phyloP scores from a whole-genome alignment of 495 filamentous ascomycete genomes.

The Xanthoparmelia taractica region DNA sequence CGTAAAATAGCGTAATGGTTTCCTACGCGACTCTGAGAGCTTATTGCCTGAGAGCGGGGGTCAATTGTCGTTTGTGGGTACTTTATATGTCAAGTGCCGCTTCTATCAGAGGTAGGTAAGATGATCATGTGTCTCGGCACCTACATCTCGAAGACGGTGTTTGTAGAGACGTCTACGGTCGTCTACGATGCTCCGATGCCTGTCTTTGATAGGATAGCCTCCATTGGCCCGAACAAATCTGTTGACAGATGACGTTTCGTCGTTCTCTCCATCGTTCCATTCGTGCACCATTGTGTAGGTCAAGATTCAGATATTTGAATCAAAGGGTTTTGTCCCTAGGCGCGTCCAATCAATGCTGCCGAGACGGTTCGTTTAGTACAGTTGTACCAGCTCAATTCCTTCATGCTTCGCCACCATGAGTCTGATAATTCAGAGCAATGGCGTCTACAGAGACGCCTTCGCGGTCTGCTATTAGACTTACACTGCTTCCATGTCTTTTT shows the following conservation, averaged over 20 bases:
- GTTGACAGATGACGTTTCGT: background rate
- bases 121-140: background rate
- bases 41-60: background rate
- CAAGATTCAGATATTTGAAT: too few relatives aligned
- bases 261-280: background rate
- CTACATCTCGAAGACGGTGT: background rate
- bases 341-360: background rate
- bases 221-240: background rate
- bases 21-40: background rate
- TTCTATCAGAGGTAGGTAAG: background rate
- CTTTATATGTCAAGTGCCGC: background rate
- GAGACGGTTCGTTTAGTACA: background rate
- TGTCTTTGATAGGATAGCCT: background rate
- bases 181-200: background rate
- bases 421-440: background rate
- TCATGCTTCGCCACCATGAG: background rate
- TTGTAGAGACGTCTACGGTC: background rate
- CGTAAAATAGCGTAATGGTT: too few relatives aligned
- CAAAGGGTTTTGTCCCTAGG: background rate
- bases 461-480: background rate
- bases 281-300: background rate
- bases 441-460: background rate
- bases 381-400: background rate
- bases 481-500: background rate
- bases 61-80: background rate